phyloP scores from a whole-genome alignment of 331 rosid genomes.

The Arachis monticola region DNA sequence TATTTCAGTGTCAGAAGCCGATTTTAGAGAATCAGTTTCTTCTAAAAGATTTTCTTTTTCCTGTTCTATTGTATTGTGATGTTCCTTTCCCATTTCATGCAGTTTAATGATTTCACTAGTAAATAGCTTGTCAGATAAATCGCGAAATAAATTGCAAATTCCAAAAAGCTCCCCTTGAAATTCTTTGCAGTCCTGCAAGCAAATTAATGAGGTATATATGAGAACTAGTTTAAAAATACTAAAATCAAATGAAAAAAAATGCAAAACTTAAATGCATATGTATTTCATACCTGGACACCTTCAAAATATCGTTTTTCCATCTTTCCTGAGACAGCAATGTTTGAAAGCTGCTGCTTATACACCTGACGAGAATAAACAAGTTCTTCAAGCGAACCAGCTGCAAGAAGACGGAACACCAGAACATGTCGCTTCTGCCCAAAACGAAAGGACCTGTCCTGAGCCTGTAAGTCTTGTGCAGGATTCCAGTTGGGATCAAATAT shows the following conservation, averaged over 20 bases:
- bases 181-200: slow-evolving; percentile 85
- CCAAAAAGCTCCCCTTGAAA: slow-evolving; percentile 97
- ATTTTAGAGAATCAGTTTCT: slow-evolving; percentile 42
- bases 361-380: slow-evolving; percentile 94
- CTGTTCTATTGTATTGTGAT: slow-evolving; percentile 35
- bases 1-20: slow-evolving; percentile 46
- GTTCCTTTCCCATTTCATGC: slow-evolving; percentile 49
- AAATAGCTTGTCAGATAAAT: slow-evolving; percentile 87
- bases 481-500: slow-evolving; percentile 98
- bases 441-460: slow-evolving; percentile 96
- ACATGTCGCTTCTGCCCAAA: slow-evolving; percentile 96
- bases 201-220: not conserved
- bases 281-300: slow-evolving; percentile 84
- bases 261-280: slow-evolving; percentile 17
- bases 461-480: slow-evolving; percentile 97
- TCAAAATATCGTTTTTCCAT: slow-evolving; percentile 94
- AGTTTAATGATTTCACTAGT: slow-evolving; percentile 79
- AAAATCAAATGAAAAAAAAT: slow-evolving; percentile 11
- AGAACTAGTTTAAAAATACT: slow-evolving; percentile 7
- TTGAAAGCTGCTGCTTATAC: slow-evolving; percentile 93
- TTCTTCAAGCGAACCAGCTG: slow-evolving; percentile 95
- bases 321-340: slow-evolving; percentile 92
- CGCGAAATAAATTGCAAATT: slow-evolving; percentile 86
- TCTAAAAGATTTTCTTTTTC: slow-evolving; percentile 36
- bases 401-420: slow-evolving; percentile 84